Evolutionary conservation across 805 yeast species (phyloP).

Genomic region (Groenewaldozyma tartarivorans): DNA sequence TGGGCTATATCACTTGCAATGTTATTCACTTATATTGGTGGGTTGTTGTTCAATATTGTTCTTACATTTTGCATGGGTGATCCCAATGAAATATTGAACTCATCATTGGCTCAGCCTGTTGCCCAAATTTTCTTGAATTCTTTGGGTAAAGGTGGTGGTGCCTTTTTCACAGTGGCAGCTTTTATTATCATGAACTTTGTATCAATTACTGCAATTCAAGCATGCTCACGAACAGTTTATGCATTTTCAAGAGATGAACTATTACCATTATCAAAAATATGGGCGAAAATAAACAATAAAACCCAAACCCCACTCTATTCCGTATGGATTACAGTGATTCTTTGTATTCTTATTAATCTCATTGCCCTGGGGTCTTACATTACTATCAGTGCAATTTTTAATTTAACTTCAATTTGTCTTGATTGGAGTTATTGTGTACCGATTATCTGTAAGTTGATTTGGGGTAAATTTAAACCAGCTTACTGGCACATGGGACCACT

Average conservation of each 20-base stretch:
- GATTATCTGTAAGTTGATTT: conserved; percentile 21
- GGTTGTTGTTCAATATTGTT: conserved; percentile 64
- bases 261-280: conserved; percentile 51
- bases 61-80: conserved; percentile 66
- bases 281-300: conserved; percentile 55
- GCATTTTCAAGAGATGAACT: conserved; percentile 80
- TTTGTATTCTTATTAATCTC: conserved; percentile 39
- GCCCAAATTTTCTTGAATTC: conserved; percentile 62
- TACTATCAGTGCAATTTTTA: conserved; percentile 77
- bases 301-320: conserved; percentile 60
- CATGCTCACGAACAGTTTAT: conserved; percentile 72
- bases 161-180: conserved; percentile 39
- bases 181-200: conserved; percentile 54
- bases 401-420: conserved; percentile 67
- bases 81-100: conserved; percentile 50
- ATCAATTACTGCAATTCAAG: conserved; percentile 69
- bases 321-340: conserved; percentile 38
- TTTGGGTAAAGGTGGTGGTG: conserved; percentile 16
- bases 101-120: conserved; percentile 73
- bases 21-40: conserved; percentile 54
- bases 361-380: conserved; percentile 61
- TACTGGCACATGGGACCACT: conserved; percentile 16
- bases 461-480: conserved; percentile 12
- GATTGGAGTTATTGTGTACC: conserved; percentile 75
- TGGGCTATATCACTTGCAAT: conserved; percentile 62